Conservation (phyloP, 352 stramenopile species). For the Phytophthora fragariae region DNA sequence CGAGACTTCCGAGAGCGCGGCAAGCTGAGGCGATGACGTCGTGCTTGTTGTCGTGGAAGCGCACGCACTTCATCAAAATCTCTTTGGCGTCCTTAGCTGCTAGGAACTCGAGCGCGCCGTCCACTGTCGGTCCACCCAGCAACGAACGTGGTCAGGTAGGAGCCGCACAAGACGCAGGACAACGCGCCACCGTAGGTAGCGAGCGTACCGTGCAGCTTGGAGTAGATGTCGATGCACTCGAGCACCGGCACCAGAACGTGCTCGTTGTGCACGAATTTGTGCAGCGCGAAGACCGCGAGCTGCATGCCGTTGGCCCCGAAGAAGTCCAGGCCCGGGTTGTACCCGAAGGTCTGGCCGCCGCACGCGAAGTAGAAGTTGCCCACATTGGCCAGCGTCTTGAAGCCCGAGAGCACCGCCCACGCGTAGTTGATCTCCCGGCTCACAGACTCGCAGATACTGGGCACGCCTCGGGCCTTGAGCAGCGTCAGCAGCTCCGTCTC, state of each 20-base stretch:
- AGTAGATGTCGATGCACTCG: constrained; percentile 75
- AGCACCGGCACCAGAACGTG: constrained; percentile 68
- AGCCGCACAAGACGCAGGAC: neutral
- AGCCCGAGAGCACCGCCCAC: constrained; percentile 75
- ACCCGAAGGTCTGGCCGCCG: constrained; percentile 65
- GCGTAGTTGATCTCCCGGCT: constrained; percentile 82
- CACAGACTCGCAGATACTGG: constrained; percentile 75
- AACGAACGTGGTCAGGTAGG: neutral
- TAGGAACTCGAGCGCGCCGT: constrained; percentile 74
- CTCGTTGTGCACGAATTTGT: constrained; percentile 82
- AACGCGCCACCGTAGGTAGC: neutral
- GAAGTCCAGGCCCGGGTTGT: constrained; percentile 75
- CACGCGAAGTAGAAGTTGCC: constrained; percentile 86
- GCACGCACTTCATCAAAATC: constrained; percentile 76
- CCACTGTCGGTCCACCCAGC: constrained; percentile 39
- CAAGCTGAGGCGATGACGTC: constrained; percentile 70
- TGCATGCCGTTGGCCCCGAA: constrained; percentile 71
- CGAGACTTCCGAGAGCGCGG: constrained; percentile 69
- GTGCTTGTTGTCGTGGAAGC: constrained; percentile 84
- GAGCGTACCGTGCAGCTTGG: constrained; percentile 67
- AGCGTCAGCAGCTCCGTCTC: constrained; percentile 72
- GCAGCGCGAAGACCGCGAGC: constrained; percentile 70
- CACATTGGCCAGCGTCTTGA: constrained; percentile 71
- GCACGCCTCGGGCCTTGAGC: constrained; percentile 68
- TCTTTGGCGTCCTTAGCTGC: constrained; percentile 58